Evolutionary conservation across 2,329 filamentous ascomycete species (phyloP).

Genomic region (Paecilomyces niveus): DNA sequence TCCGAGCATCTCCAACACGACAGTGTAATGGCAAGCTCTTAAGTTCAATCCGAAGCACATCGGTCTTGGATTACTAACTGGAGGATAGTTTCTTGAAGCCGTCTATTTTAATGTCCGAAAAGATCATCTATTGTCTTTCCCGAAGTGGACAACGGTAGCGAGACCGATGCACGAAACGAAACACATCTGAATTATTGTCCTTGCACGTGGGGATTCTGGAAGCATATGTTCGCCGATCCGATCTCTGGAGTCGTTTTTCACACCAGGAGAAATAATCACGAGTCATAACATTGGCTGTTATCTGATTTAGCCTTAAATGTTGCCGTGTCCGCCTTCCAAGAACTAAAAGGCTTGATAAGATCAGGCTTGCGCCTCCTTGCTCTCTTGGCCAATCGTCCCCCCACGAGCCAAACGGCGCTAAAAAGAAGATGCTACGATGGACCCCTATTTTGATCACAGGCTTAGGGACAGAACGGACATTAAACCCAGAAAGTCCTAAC

Average conservation of each 20-base stretch:
- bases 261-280: neutral
- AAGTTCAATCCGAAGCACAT: no score
- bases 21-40: no score
- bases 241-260: neutral
- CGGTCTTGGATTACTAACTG: no score
- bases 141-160: neutral
- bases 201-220: neutral
- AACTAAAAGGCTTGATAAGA: neutral
- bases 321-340: no score
- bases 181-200: neutral
- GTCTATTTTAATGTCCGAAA: no score
- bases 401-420: neutral
- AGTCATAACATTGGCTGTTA: neutral
- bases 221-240: neutral
- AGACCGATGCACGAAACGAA: neutral
- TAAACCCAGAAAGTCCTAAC: neutral
- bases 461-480: neutral
- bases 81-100: no score
- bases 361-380: neutral
- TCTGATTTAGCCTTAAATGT: neutral
- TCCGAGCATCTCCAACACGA: no score
- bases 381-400: neutral
- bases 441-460: neutral
- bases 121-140: neutral
- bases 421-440: neutral